A percentile compares a stretch with the other conserved stretches of the same genome.
phyloP scores from a whole-genome alignment of 2,329 filamentous ascomycete genomes.

The Grosmannia serpens region DNA sequence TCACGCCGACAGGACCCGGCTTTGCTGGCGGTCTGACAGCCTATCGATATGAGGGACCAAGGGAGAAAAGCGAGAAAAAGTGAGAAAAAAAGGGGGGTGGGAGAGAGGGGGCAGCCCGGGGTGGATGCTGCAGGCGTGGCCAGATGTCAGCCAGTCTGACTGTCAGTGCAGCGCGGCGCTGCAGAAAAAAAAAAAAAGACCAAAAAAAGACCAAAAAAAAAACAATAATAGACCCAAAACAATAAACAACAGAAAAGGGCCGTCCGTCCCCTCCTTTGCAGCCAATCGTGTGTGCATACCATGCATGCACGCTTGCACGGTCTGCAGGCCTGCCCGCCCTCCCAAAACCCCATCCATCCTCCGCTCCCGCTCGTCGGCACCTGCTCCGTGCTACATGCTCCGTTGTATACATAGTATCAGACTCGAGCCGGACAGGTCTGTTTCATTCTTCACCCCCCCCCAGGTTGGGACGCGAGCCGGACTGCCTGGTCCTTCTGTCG shows the following conservation, averaged over 20 bases:
- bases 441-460: background rate
- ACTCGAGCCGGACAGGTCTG: background rate
- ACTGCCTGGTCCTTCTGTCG: background rate
- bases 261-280: background rate
- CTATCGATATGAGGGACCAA: background rate
- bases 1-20: background rate
- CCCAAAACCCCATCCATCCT: background rate
- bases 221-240: background rate
- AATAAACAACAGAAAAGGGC: background rate
- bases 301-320: background rate
- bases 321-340: background rate
- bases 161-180: background rate
- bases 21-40: background rate
- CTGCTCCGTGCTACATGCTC: too few species aligned
- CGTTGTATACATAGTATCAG: too few species aligned
- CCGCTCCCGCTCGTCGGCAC: background rate
- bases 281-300: background rate
- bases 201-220: background rate
- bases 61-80: background rate
- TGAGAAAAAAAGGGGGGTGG: background rate
- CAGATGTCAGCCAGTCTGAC: background rate
- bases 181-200: background rate
- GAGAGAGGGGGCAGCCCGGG: background rate
- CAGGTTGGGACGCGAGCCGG: background rate
- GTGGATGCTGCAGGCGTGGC: background rate